These are phyloP conservation scores for Pseudomicrostroma phylloplanum DNA, from an alignment of 1,284 basidiomycete genomes.

Conservation along the genomic window DNA sequence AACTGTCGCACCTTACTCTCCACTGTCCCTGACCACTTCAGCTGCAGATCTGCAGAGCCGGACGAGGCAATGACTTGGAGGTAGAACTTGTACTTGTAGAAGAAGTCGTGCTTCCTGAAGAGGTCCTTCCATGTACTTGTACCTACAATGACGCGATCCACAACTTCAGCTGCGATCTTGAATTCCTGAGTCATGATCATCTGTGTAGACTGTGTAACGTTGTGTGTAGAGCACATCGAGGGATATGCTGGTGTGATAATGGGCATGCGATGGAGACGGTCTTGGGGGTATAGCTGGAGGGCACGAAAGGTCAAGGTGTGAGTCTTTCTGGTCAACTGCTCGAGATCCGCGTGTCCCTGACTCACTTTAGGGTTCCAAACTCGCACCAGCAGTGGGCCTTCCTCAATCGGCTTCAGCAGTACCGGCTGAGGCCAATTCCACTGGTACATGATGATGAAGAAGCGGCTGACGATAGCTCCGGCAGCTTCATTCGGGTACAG, in stretches of 20 bases:
- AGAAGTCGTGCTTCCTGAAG: slow-evolving; percentile 92
- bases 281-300: slow-evolving; percentile 76
- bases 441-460: slow-evolving; percentile 94
- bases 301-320: background rate
- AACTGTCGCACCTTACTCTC: slow-evolving; percentile 92
- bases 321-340: background rate
- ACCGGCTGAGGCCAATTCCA: slow-evolving; percentile 99
- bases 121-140: slow-evolving; percentile 71
- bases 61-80: slow-evolving; percentile 89
- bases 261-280: slow-evolving; percentile 95
- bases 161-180: slow-evolving; percentile 84
- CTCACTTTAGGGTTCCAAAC: slow-evolving; percentile 95
- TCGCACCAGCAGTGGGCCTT: slow-evolving; percentile 82
- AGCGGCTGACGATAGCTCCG: slow-evolving; percentile 89
- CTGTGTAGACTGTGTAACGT: slow-evolving; percentile 90
- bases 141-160: slow-evolving; percentile 81
- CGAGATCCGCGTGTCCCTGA: background rate
- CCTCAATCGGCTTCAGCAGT: slow-evolving; percentile 81
- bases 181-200: slow-evolving; percentile 95
- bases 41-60: slow-evolving; percentile 74
- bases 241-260: slow-evolving; percentile 99
- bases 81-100: slow-evolving; percentile 93
- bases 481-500: slow-evolving; percentile 91
- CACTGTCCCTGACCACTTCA: slow-evolving; percentile 97
- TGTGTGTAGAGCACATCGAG: slow-evolving; percentile 99